phyloP scores from a whole-genome alignment of 306 rosid genomes.

The Malus orientalis region DNA sequence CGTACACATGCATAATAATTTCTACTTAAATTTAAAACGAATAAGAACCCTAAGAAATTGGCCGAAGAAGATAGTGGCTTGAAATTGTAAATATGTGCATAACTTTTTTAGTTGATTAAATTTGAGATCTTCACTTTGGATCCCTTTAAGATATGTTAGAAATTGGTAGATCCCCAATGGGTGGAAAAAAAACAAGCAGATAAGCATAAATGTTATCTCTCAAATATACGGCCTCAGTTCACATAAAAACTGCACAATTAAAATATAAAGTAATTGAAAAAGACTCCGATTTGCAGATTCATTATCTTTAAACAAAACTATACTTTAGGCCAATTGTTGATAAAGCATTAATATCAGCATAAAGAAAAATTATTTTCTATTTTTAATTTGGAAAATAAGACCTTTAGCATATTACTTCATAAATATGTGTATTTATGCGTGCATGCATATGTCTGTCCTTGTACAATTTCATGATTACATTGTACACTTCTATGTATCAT shows the following conservation, averaged over 20 bases:
- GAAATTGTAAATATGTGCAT: too few species aligned
- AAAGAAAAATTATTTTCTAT: background rate
- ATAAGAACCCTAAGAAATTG: too few species aligned
- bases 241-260: background rate
- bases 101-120: too few species aligned
- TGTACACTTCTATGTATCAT: background rate
- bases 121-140: too few species aligned
- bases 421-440: background rate
- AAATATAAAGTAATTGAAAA: background rate
- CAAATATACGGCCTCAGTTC: conserved; percentile 7
- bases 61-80: too few species aligned
- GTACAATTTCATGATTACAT: background rate
- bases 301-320: background rate
- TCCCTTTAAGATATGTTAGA: background rate
- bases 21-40: too few species aligned
- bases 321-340: background rate
- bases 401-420: background rate
- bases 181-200: background rate
- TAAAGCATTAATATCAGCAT: background rate
- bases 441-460: background rate
- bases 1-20: too few species aligned
- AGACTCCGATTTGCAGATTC: background rate
- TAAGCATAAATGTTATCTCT: conserved; percentile 7
- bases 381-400: background rate
- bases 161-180: background rate